Evolutionary conservation across 1,284 basidiomycete genomes (phyloP).

Genomic region (Exsudoporus floridanus): DNA sequence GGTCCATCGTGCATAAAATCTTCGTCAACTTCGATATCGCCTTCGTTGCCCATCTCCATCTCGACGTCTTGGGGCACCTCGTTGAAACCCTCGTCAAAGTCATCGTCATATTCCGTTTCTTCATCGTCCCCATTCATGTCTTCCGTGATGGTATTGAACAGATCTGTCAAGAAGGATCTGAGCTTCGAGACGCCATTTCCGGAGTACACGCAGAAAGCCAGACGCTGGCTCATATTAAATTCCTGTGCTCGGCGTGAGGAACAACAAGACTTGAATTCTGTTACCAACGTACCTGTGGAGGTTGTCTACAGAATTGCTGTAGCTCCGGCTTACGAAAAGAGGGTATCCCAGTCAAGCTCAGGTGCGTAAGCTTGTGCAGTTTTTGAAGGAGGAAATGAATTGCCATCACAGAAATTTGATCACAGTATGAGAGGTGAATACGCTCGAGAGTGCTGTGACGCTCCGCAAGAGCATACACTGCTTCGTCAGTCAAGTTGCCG

Average conservation of each 20-base stretch:
- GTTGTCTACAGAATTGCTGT: constrained; percentile 87
- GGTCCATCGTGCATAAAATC: constrained; percentile 34
- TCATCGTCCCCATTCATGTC: constrained; percentile 61
- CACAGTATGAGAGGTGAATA: constrained; percentile 97
- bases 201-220: constrained; percentile 97
- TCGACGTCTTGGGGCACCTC: constrained; percentile 55
- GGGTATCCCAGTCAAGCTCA: constrained; percentile 94
- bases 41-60: constrained; percentile 47
- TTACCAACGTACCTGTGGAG: constrained; percentile 68
- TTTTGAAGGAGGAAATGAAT: constrained; percentile 89
- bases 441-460: constrained; percentile 85
- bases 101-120: constrained; percentile 73
- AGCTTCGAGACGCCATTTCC: constrained; percentile 87
- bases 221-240: constrained; percentile 88
- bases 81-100: constrained; percentile 51
- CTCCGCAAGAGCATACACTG: constrained; percentile 84
- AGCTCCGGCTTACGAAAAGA: constrained; percentile 85
- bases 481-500: constrained; percentile 89
- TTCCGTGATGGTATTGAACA: constrained; percentile 72
- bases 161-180: constrained; percentile 72
- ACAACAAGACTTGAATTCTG: neutral
- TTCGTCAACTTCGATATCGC: constrained; percentile 43
- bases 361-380: constrained; percentile 86
- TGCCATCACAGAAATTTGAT: constrained; percentile 90
- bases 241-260: constrained; percentile 52